Conservation (phyloP, 2,329 filamentous ascomycete species). For the Sarocladium strictum region DNA sequence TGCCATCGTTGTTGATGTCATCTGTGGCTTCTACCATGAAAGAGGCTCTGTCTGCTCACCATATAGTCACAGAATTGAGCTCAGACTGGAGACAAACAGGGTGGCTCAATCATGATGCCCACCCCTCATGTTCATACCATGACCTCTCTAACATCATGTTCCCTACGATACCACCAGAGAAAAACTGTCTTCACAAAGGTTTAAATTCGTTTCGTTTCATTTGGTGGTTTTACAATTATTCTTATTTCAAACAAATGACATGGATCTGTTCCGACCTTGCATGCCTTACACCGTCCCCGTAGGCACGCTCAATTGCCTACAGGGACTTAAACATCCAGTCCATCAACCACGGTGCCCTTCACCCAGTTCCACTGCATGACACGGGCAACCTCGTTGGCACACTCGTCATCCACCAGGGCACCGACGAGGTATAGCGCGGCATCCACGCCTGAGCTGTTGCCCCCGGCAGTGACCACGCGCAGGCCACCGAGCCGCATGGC, state of each 20-base stretch:
- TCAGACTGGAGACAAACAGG: too few relatives aligned
- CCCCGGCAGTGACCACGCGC: constrained; percentile 74
- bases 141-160: too few relatives aligned
- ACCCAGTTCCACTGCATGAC: constrained; percentile 78
- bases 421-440: constrained; percentile 80
- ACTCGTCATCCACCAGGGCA: constrained; percentile 71
- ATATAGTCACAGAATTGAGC: too few relatives aligned
- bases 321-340: constrained; percentile 65
- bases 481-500: constrained; percentile 65
- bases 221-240: constrained; percentile 8
- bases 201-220: constrained; percentile 7
- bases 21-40: too few relatives aligned
- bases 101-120: too few relatives aligned
- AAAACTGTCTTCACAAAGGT: background rate
- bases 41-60: too few relatives aligned
- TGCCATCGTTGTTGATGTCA: too few relatives aligned
- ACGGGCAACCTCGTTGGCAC: constrained; percentile 69
- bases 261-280: constrained; percentile 8
- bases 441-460: constrained; percentile 74
- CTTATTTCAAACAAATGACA: constrained; percentile 7
- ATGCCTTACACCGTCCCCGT: constrained; percentile 7
- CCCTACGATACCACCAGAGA: too few relatives aligned
- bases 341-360: constrained; percentile 79
- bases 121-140: too few relatives aligned
- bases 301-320: constrained; percentile 9